Evolutionary conservation across 2,329 filamentous ascomycete species (phyloP).

Genomic region (Cercospora sp.): DNA sequence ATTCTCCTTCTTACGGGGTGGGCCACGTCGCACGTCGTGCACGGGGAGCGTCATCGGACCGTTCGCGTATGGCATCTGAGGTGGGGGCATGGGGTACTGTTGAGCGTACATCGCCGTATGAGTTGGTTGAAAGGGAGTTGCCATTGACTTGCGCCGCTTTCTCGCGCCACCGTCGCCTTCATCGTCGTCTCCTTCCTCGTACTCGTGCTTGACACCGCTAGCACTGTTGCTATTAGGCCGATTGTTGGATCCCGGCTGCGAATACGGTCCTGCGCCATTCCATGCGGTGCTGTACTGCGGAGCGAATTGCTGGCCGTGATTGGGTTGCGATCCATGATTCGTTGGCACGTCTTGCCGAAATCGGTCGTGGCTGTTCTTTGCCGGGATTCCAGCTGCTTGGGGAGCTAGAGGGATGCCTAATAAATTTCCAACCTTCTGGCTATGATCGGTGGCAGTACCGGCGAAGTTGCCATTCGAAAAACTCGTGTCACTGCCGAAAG

Average conservation of each 20-base stretch:
- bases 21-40: slow-evolving; percentile 6
- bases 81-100: slow-evolving; percentile 4
- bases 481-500: slow-evolving; percentile 16
- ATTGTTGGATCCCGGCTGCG: slow-evolving; percentile 5
- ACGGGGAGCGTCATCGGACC: slow-evolving; percentile 7
- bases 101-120: slow-evolving; percentile 5
- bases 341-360: not conserved
- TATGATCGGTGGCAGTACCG: slow-evolving; percentile 10
- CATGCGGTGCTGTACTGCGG: slow-evolving; percentile 8
- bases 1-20: slow-evolving; percentile 19
- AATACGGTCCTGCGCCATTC: not conserved
- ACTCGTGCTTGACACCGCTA: slow-evolving; percentile 14
- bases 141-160: slow-evolving; percentile 10
- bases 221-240: slow-evolving; percentile 5
- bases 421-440: slow-evolving; percentile 14
- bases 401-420: slow-evolving; percentile 12
- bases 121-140: not conserved
- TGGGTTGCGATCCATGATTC: not conserved
- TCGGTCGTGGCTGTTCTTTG: not conserved
- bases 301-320: not conserved
- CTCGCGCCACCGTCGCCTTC: not conserved
- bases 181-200: slow-evolving; percentile 7
- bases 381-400: slow-evolving; percentile 12
- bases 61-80: slow-evolving; percentile 2
- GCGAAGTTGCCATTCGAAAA: slow-evolving; percentile 15